Percentiles rank a stretch among this genome's conserved stretches.
These are phyloP conservation scores for Collariella sp. DNA, from an alignment of 495 filamentous ascomycete species.

Conservation along the genomic window DNA sequence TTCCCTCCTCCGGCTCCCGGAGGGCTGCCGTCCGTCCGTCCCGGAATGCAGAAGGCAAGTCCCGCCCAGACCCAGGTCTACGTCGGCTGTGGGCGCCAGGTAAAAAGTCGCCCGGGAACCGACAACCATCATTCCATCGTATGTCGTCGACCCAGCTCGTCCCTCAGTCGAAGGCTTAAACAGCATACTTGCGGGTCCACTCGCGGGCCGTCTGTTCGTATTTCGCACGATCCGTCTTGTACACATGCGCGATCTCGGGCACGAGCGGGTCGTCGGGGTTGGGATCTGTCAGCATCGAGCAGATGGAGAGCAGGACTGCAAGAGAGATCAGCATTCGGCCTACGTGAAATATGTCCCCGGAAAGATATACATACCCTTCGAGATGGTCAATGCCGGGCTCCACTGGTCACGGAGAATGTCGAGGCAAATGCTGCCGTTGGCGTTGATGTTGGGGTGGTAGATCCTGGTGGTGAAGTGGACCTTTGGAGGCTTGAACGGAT, in stretches of 20 bases:
- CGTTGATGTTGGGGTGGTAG: constrained; percentile 99
- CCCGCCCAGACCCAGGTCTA: background rate
- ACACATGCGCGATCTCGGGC: constrained; percentile 97
- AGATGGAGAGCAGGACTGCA: constrained; percentile 91
- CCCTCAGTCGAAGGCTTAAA: constrained; percentile 38
- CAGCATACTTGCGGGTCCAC: constrained; percentile 98
- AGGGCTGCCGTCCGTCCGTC: background rate
- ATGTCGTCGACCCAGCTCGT: constrained; percentile 2
- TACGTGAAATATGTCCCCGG: too few relatives aligned
- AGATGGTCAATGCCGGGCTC: constrained; percentile 97
- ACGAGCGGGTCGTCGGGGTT: constrained; percentile 98
- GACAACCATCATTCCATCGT: constrained; percentile 9
- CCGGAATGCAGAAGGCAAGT: background rate
- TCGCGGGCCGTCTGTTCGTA: constrained; percentile 96
- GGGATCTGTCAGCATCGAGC: constrained; percentile 98
- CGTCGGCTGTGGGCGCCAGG: background rate
- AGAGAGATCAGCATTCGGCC: background rate
- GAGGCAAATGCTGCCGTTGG: constrained; percentile 96
- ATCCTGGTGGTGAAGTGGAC: constrained; percentile 99
- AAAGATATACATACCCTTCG: constrained; percentile 62
- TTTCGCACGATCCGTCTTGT: constrained; percentile 93
- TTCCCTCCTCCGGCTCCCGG: background rate
- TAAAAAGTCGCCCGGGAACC: background rate
- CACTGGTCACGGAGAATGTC: constrained; percentile 98
- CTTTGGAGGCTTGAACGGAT: constrained; percentile 99